Evolutionary conservation across 371 early-diverging fungal species (phyloP).

Genomic region (Apophysomyces elegans): DNA sequence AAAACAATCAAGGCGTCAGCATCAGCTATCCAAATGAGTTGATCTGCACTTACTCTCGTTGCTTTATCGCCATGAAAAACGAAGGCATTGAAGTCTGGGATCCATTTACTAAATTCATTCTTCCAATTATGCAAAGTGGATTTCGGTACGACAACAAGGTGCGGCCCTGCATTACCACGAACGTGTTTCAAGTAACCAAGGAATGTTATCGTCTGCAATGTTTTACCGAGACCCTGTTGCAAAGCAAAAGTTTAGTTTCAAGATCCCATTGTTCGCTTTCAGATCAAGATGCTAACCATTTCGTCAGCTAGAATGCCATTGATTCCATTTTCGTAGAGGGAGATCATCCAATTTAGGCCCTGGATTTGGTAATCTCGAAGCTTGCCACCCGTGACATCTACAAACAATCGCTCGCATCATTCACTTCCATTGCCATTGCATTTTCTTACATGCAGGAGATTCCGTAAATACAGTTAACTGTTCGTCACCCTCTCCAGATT

Average conservation of each 20-base stretch:
- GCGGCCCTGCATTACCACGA: conserved; percentile 79
- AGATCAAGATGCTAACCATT: conserved; percentile 72
- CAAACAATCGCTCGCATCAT: not conserved
- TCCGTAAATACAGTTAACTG: conserved; percentile 78
- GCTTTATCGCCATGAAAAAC: conserved; percentile 94
- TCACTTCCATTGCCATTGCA: not conserved
- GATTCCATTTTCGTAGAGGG: conserved; percentile 96
- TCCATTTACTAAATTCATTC: conserved; percentile 93
- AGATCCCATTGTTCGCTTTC: not conserved
- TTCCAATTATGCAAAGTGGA: conserved; percentile 98
- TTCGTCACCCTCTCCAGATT: conserved; percentile 63
- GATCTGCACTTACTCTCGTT: conserved; percentile 62
- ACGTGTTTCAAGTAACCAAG: conserved; percentile 91
- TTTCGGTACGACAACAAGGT: conserved; percentile 97
- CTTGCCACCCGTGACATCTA: conserved; percentile 87
- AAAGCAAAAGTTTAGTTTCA: not conserved
- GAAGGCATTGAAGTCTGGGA: conserved; percentile 89
- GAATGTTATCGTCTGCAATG: conserved; percentile 97
- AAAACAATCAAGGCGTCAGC: too few relatives aligned
- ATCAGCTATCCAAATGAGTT: too few relatives aligned
- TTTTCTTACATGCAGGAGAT: conserved; percentile 79
- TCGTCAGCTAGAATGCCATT: conserved; percentile 99
- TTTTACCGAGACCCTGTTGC: conserved; percentile 96
- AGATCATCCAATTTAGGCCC: conserved; percentile 99
- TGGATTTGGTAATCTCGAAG: conserved; percentile 98